phyloP scores from a whole-genome alignment of 2,329 filamentous ascomycete genomes.

The Aspergillus phoenicis region DNA sequence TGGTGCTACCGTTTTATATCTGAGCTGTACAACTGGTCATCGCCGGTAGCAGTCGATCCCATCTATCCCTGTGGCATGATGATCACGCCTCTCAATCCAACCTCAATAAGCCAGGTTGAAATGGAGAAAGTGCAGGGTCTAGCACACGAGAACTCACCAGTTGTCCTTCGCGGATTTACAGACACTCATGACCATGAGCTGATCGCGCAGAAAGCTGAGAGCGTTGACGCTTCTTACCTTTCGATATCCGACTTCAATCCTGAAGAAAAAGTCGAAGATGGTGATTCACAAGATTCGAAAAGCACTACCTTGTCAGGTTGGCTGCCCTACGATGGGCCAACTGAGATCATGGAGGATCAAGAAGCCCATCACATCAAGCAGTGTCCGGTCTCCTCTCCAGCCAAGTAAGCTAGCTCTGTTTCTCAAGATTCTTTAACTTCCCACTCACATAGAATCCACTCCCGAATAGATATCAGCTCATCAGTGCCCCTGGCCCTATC shows the following conservation, averaged over 20 bases:
- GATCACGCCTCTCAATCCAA: neutral
- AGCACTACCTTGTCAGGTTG: too few species aligned
- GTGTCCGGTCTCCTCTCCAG: too few species aligned
- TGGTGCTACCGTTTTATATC: conserved; percentile 8
- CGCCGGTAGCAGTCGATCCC: neutral
- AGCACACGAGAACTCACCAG: neutral
- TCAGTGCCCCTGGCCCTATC: too few species aligned
- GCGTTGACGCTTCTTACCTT: neutral
- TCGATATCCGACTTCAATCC: neutral
- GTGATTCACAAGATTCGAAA: too few species aligned
- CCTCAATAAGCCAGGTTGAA: neutral
- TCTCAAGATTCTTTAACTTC: too few species aligned
- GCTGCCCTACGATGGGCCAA: too few species aligned
- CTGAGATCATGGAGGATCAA: too few species aligned
- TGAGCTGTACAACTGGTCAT: conserved; percentile 2
- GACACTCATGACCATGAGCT: neutral
- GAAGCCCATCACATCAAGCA: too few species aligned
- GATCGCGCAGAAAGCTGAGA: neutral
- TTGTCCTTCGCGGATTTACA: neutral
- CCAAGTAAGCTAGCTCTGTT: too few species aligned
- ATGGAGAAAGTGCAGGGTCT: neutral
- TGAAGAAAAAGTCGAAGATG: too few species aligned
- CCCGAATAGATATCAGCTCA: too few species aligned
- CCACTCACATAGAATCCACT: too few species aligned
- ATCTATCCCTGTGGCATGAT: conserved; percentile 12